Evolutionary conservation across 2,329 filamentous ascomycete genomes (phyloP), one percentile per base, ranked within the genome.

Genomic region (Colletotrichum sp.): DNA sequence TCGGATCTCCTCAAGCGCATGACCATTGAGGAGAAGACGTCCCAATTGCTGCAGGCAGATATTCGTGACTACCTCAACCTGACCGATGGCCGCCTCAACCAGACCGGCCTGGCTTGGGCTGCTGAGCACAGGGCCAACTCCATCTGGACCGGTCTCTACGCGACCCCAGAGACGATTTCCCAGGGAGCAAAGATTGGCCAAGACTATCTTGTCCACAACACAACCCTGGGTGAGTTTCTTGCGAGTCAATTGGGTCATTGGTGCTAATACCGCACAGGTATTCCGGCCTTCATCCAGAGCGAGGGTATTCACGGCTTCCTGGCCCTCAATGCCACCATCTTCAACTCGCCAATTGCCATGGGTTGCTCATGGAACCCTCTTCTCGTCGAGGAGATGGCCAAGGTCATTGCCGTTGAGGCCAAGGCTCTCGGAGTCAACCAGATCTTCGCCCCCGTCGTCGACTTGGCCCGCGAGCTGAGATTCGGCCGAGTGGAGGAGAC

Each of bases 401-500:
- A 86, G 5, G 88, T 90, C 21, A 95, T 95, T 78, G 93, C 89
- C 7, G 88, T 90, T 64, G 94, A 96, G 83, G 87, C 93, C 28
- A 86, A 88, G 69, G 91, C 93, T 5, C 84, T 95, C 2, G 94
- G 94, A 2, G 91, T 94, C 24, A 95, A 94, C 78, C 93, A 95
- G 79, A 84, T 95, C 4, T 95, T 95, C 81, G 92, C 92, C 4
- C 94, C 94, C 2, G 86, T 95, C 2, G 92, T 90, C 12, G 94
- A 95, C 81, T 85, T 96, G 12, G 93, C 94, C 4, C 89, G 94
- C 60, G 94, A 95, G 82, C 85, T 94, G 68, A 89, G 94, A 64
- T 95, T 90, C 79, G 94, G 94, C 34, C 89, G 94, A 79, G 93
- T 95, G 4, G 94, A 95, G 82, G 94, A 95, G 82, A 94, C 91